phyloP scores from a whole-genome alignment of 305 asterid species.

The Andrographis paniculata region DNA sequence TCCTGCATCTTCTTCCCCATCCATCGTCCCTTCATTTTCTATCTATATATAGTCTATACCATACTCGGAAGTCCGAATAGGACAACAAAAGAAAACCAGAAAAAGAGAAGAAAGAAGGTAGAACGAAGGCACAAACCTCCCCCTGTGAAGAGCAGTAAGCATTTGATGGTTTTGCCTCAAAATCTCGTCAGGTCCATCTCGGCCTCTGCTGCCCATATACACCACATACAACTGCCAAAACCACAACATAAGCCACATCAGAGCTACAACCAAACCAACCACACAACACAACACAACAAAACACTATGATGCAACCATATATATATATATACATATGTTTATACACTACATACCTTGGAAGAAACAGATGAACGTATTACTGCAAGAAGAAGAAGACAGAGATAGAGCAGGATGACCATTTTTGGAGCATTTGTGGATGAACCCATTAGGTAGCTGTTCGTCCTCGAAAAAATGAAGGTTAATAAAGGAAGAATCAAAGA shows the following conservation, averaged over 20 bases:
- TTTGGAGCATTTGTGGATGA: slow-evolving; percentile 14
- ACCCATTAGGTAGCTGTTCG: slow-evolving; percentile 11
- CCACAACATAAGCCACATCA: background rate
- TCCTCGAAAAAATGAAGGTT: background rate
- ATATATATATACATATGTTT: no score
- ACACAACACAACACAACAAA: background rate
- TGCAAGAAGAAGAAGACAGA: slow-evolving; percentile 10
- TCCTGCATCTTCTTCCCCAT: no score
- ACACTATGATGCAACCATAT: no score
- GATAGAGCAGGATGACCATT: slow-evolving; percentile 11
- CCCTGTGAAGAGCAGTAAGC: slow-evolving; percentile 59
- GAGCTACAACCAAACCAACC: slow-evolving; percentile 6
- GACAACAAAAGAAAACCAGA: background rate
- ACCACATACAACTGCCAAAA: slow-evolving; percentile 71
- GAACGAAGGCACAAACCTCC: slow-evolving; percentile 41
- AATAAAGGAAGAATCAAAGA: background rate
- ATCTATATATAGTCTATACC: no score
- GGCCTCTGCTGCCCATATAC: slow-evolving; percentile 81
- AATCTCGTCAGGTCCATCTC: slow-evolving; percentile 67
- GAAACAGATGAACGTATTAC: slow-evolving; percentile 22
- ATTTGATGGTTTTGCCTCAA: slow-evolving; percentile 63
- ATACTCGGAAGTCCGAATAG: slow-evolving; percentile 1
- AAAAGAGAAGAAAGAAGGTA: background rate
- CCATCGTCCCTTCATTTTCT: no score
- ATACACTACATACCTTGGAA: slow-evolving; percentile 27